Conservation (phyloP, 495 filamentous ascomycete genomes). For the Chaetomium tenue region DNA sequence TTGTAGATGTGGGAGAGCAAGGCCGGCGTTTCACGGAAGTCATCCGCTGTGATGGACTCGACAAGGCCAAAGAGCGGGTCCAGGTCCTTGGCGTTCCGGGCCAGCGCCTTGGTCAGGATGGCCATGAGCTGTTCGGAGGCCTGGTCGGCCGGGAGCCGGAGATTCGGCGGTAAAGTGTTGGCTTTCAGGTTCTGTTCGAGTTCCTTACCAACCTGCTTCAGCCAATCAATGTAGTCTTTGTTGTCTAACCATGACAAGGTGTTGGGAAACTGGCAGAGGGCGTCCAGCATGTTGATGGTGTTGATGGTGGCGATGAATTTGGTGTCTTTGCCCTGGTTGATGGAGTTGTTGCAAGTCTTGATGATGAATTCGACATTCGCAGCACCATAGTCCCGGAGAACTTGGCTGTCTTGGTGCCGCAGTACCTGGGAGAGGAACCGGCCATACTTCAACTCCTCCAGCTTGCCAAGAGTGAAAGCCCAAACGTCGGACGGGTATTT, state of each 20-base stretch:
- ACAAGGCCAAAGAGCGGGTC: constrained; percentile 85
- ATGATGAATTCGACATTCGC: constrained; percentile 69
- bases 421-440: constrained; percentile 95
- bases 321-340: constrained; percentile 60
- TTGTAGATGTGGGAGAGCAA: constrained; percentile 81
- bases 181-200: constrained; percentile 66
- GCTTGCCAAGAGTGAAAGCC: constrained; percentile 67
- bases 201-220: constrained; percentile 72
- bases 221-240: constrained; percentile 65
- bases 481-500: constrained; percentile 86
- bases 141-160: constrained; percentile 86
- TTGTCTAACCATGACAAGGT: constrained; percentile 72
- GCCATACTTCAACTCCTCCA: constrained; percentile 81
- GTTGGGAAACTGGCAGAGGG: constrained; percentile 60
- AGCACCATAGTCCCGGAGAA: constrained; percentile 70
- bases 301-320: constrained; percentile 75
- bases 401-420: constrained; percentile 67
- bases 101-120: constrained; percentile 76
- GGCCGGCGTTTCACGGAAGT: constrained; percentile 71
- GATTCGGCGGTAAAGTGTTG: constrained; percentile 64
- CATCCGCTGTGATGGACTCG: constrained; percentile 77
- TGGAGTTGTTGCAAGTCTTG: constrained; percentile 59
- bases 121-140: constrained; percentile 84
- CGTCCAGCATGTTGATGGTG: constrained; percentile 77
- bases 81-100: constrained; percentile 70